Evolutionary conservation across 352 stramenopile species (phyloP), one percentile per base, ranked within the genome.

Genomic region (Phytophthora citrophthora): DNA sequence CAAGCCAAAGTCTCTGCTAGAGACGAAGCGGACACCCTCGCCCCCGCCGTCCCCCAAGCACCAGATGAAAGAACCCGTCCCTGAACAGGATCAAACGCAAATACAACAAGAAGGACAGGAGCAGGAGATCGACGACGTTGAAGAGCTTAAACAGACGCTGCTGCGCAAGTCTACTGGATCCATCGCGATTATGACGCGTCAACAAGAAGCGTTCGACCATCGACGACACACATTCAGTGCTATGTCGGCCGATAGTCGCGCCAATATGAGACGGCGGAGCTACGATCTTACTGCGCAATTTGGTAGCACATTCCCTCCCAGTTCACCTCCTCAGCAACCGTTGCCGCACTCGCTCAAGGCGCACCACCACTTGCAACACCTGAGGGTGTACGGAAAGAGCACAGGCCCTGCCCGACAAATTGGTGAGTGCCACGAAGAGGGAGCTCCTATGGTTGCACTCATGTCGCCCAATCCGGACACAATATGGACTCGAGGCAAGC

Each of bases 401-500:
- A 56, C 43, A 23, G 63, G 12, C 31, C 68, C 38, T 1, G 63
- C 49, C 29, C 62, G 58, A 31, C 51, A 16, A 18, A 41, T 77
- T 4, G 62, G 62, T 26, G 73, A 81, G 36, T 61, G 51, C 27
- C 70, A 82, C 24, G 60, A 70, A 44, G 47, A 85, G 46, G 84
- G 81, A 5, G 64, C 54, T 0, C 45, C 70, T 5, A 64, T 94
- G 15, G 56, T 89, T 6, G 66, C 68, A 6, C 54, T 93, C 0
- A 26, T 72, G 15, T 62, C 72, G 24, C 86, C 86, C 3, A 64
- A 72, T 15, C 12, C 53, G 0, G 70, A 70, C 26, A 88, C 79
- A 5, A 73, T 89, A n/a, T 95, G 87, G 87, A 88, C 78, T 20
- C 79, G 87, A 27, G 87, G 87, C 32, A 82, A 86, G 44, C 73